phyloP scores from a whole-genome alignment of 495 filamentous ascomycete species.

The Penicillium paxilli region DNA sequence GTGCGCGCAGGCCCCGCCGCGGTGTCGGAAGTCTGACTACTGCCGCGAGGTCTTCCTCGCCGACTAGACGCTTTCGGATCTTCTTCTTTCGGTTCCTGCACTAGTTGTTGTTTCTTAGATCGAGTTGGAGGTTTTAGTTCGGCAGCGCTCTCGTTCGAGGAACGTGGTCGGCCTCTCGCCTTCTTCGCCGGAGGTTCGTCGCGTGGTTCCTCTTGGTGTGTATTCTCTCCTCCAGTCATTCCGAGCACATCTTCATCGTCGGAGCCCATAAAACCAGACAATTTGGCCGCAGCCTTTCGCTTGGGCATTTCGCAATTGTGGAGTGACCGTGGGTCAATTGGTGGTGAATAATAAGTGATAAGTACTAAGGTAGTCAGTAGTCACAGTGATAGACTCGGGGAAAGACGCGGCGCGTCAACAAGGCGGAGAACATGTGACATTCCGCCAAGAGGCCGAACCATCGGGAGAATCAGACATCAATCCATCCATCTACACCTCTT shows the following conservation, averaged over 20 bases:
- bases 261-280: constrained; percentile 65
- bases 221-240: constrained; percentile 19
- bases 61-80: constrained; percentile 32
- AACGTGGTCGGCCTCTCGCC: constrained; percentile 40
- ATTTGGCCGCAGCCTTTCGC: constrained; percentile 48
- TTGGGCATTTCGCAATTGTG: constrained; percentile 49
- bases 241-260: constrained; percentile 63
- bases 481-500: neutral
- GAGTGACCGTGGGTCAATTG: neutral
- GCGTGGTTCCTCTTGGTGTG: constrained; percentile 26
- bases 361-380: too few species aligned
- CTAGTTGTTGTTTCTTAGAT: constrained; percentile 13
- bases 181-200: constrained; percentile 44
- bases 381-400: neutral
- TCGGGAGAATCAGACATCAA: constrained; percentile 21
- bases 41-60: constrained; percentile 44
- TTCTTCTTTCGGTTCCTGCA: constrained; percentile 33
- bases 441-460: constrained; percentile 18
- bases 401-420: constrained; percentile 21
- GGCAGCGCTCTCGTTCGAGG: constrained; percentile 21
- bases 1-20: constrained; percentile 13
- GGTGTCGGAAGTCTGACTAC: constrained; percentile 29
- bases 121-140: constrained; percentile 22
- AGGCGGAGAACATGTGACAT: constrained; percentile 35
- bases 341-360: too few species aligned